A percentile compares a stretch with the other conserved stretches of the same genome.
Conservation (phyloP, 2,329 filamentous ascomycete species). For the Aspergillus alliaceus region DNA sequence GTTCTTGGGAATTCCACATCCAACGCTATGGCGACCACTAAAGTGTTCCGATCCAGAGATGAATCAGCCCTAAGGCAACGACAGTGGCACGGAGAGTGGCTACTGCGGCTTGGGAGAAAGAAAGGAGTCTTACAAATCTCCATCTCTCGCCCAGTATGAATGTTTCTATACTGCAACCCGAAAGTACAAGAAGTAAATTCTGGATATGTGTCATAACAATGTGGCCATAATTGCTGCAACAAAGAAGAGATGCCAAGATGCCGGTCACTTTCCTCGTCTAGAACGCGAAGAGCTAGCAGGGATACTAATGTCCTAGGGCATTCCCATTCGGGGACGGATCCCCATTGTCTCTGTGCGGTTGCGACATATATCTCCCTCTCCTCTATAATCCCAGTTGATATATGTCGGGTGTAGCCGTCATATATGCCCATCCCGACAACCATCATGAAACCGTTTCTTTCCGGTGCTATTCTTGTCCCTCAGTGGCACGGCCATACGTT, state of each 20-base stretch:
- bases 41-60: background rate
- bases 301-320: background rate
- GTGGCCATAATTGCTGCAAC: background rate
- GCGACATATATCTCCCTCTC: background rate
- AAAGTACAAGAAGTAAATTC: too few relatives aligned
- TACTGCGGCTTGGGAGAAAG: too few relatives aligned
- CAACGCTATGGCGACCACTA: background rate
- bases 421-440: background rate
- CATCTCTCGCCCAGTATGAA: too few relatives aligned
- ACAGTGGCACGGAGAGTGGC: background rate
- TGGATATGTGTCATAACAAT: too few relatives aligned
- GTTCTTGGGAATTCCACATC: background rate
- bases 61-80: background rate
- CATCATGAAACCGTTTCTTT: background rate
- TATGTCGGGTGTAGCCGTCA: too few relatives aligned
- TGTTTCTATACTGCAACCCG: too few relatives aligned
- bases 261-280: too few relatives aligned
- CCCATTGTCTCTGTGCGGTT: background rate
- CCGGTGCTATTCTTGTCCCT: too few relatives aligned
- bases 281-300: too few relatives aligned
- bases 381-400: too few relatives aligned
- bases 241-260: background rate
- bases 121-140: too few relatives aligned
- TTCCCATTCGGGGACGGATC: background rate
- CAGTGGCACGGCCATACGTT: background rate